Percentiles rank a stretch among this genome's conserved stretches.
Conservation (phyloP, 164 flowering plant genomes). For the Umbellularia californica region DNA sequence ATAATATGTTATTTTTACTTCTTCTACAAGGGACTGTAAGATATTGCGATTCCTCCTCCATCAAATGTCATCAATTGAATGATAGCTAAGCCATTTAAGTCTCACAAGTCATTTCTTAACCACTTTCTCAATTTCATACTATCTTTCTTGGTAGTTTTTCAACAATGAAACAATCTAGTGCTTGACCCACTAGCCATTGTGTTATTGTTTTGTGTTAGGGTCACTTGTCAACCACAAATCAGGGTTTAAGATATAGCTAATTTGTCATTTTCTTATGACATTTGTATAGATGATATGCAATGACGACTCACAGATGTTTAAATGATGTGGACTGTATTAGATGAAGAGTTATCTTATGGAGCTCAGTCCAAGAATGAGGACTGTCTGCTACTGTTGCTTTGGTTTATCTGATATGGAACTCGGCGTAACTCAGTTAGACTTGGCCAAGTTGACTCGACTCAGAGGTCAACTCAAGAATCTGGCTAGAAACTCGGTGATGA, state of each 20-base stretch:
- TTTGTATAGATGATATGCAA: background rate
- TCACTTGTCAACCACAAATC: background rate
- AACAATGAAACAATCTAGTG: background rate
- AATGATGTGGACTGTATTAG: background rate
- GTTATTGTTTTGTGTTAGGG: background rate
- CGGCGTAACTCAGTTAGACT: no score
- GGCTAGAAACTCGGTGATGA: no score
- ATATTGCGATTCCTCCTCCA: background rate
- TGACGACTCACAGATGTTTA: background rate
- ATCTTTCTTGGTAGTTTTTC: background rate
- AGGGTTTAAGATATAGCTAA: background rate
- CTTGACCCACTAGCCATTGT: background rate
- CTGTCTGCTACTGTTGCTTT: no score
- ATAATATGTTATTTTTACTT: background rate
- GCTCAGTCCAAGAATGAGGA: no score
- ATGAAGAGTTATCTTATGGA: background rate
- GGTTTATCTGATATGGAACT: no score
- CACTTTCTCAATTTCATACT: background rate
- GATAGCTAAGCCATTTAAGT: background rate
- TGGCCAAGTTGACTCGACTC: no score
- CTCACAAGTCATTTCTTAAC: background rate
- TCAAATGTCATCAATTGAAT: background rate
- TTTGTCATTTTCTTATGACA: background rate
- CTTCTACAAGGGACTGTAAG: background rate
- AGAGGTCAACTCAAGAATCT: no score